Conservation (phyloP, 2,329 filamentous ascomycete species). For the Cytospora chrysosperma region DNA sequence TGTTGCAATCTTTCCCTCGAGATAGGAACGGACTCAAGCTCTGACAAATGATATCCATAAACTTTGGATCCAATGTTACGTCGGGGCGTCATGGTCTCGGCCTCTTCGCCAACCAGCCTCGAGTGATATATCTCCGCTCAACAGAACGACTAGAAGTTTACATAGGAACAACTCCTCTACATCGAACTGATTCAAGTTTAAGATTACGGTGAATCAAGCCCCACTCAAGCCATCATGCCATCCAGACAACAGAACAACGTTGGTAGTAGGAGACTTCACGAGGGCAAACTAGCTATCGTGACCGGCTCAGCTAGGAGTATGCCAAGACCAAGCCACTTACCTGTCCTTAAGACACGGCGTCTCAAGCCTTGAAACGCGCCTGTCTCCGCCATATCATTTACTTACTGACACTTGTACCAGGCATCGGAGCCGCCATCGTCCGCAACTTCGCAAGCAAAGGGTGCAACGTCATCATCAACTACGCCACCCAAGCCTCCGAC, state of each 20-base stretch:
- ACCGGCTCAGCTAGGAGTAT: background rate
- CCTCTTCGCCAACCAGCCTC: too few relatives aligned
- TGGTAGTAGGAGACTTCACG: background rate
- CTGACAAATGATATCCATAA: background rate
- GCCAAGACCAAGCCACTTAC: background rate
- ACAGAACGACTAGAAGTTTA: background rate
- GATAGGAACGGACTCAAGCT: background rate
- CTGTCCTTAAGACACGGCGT: background rate
- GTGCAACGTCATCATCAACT: constrained; percentile 22
- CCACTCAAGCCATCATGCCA: background rate
- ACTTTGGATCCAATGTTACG: background rate
- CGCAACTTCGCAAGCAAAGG: constrained; percentile 20
- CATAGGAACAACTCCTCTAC: background rate
- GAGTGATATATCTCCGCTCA: background rate
- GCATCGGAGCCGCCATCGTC: constrained; percentile 25
- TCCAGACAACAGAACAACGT: background rate
- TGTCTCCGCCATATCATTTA: background rate
- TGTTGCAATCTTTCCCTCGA: background rate
- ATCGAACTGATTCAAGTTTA: background rate
- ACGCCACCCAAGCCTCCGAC: constrained; percentile 23
- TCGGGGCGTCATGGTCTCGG: background rate
- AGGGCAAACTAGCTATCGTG: background rate
- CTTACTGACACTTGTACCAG: constrained; percentile 24
- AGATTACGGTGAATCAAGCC: background rate
- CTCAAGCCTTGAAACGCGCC: background rate